Evolutionary conservation across 345 rosid species (phyloP).

Genomic region (Rhizophora apiculata): DNA sequence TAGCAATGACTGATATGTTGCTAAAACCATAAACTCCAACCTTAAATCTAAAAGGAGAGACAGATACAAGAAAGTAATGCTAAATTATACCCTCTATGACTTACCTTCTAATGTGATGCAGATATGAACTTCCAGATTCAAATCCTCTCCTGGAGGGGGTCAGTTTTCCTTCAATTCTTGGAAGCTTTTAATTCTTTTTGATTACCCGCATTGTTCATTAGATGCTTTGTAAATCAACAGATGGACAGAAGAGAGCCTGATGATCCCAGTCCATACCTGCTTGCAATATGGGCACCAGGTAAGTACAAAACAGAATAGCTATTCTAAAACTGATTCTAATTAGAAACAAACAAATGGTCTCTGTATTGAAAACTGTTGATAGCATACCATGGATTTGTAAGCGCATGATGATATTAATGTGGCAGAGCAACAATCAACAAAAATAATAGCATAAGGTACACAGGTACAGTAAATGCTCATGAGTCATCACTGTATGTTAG

Average conservation of each 20-base stretch:
- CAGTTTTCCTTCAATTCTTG: constrained; percentile 18
- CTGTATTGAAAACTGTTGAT: neutral
- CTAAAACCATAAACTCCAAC: neutral
- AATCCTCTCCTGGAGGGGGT: constrained; percentile 82
- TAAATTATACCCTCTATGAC: constrained; percentile 6
- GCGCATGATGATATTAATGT: neutral
- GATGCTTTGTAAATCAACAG: constrained; percentile 37
- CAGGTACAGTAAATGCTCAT: too few species aligned
- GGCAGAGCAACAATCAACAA: neutral
- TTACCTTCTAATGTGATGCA: constrained; percentile 39
- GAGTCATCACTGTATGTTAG: neutral
- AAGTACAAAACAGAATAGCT: constrained; percentile 3
- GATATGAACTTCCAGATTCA: constrained; percentile 84
- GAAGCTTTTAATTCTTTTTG: neutral
- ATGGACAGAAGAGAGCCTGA: constrained; percentile 75
- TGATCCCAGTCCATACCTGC: constrained; percentile 82
- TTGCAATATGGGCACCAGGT: constrained; percentile 99
- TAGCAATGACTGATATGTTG: too few species aligned
- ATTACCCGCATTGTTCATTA: neutral
- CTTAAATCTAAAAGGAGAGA: neutral
- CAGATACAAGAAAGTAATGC: neutral
- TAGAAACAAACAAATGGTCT: neutral
- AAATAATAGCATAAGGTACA: too few species aligned
- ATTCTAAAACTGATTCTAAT: neutral
- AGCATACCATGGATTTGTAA: neutral